Conservation (phyloP, 202 grass and related monocot genomes). For the Hordeum pubiflorum region DNA sequence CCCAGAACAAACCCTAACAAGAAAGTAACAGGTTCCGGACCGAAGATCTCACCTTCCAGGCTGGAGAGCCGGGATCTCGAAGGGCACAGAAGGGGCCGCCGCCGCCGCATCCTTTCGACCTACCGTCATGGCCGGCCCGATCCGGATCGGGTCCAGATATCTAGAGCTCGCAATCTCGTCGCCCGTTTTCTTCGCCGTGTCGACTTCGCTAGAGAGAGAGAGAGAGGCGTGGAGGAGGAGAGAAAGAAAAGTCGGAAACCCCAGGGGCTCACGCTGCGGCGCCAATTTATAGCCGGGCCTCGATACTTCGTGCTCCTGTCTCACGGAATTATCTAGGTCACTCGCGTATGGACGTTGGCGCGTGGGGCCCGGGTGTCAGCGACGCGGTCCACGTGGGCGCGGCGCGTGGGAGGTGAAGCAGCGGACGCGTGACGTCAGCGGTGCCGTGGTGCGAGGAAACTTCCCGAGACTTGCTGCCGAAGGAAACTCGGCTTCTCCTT, state of each 20-base stretch:
- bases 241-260: not conserved
- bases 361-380: not conserved
- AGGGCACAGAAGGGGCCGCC: not conserved
- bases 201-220: not conserved
- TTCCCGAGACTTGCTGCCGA: slow-evolving; percentile 33
- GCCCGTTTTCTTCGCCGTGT: not conserved
- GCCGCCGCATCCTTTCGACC: slow-evolving; percentile 7
- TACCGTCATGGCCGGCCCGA: slow-evolving; percentile 30
- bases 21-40: not conserved
- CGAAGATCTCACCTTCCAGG: slow-evolving; percentile 40
- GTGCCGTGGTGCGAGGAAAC: slow-evolving; percentile 18
- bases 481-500: slow-evolving; percentile 4
- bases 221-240: not conserved
- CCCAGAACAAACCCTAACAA: not conserved
- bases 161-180: not conserved
- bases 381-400: not conserved
- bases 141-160: not conserved
- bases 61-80: slow-evolving; percentile 9
- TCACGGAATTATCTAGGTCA: slow-evolving; percentile 24
- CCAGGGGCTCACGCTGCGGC: rapidly evolving
- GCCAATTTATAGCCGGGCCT: not conserved
- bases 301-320: not conserved
- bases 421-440: not conserved
- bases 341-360: not conserved
- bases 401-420: not conserved